Percentiles rank a stretch among this genome's conserved stretches.
These are phyloP conservation scores for Cordyceps pruinosa DNA, from an alignment of 2,329 filamentous ascomycete species.

Conservation along the genomic window DNA sequence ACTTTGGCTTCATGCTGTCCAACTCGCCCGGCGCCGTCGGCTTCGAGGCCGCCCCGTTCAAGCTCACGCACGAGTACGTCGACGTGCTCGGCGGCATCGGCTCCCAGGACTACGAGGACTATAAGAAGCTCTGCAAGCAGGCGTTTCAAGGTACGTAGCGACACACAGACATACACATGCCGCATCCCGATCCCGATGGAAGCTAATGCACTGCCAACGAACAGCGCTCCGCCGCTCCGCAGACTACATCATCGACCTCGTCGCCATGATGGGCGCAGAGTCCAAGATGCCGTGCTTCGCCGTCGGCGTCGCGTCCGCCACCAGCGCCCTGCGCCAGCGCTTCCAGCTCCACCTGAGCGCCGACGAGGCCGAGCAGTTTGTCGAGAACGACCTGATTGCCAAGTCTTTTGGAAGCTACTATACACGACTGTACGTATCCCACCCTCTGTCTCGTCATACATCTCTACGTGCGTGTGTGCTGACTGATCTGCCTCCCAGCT, in stretches of 20 bases:
- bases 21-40: constrained; percentile 79
- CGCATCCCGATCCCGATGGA: background rate
- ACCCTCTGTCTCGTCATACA: background rate
- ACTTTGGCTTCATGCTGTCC: constrained; percentile 85
- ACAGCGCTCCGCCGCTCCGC: constrained; percentile 67
- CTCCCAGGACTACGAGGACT: constrained; percentile 64
- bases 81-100: constrained; percentile 71
- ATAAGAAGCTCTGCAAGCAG: constrained; percentile 73
- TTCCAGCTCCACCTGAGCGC: constrained; percentile 79
- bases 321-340: constrained; percentile 60
- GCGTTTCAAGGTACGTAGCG: constrained; percentile 61
- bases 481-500: constrained; percentile 41
- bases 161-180: too few relatives aligned
- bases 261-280: constrained; percentile 76
- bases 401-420: constrained; percentile 85
- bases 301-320: constrained; percentile 64
- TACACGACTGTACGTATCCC: constrained; percentile 63
- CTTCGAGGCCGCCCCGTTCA: constrained; percentile 82
- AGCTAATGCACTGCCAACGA: background rate
- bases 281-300: constrained; percentile 82
- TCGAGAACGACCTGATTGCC: constrained; percentile 69
- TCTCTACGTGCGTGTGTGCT: background rate
- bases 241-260: constrained; percentile 73
- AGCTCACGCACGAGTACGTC: constrained; percentile 78
- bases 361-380: constrained; percentile 73